Evolutionary conservation across 139 green algal genomes (phyloP).

Genomic region (Closterium sp.): DNA sequence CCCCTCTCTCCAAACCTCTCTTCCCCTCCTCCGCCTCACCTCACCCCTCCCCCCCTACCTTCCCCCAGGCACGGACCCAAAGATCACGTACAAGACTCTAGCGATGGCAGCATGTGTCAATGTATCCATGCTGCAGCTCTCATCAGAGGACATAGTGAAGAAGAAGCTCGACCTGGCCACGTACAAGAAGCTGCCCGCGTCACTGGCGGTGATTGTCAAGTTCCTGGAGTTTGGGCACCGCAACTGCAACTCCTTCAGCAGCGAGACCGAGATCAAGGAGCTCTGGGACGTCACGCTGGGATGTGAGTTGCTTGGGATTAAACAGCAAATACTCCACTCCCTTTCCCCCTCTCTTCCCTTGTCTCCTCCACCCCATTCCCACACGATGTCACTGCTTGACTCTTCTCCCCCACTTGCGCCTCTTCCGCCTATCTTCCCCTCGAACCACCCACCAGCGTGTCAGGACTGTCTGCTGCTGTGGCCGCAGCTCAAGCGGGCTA

Average conservation of each 20-base stretch:
- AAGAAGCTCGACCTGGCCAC: slow-evolving; percentile 2
- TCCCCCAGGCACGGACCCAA: neutral
- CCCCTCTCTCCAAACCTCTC: neutral
- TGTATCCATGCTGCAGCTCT: neutral
- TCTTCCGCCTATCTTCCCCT: neutral
- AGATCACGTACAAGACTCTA: slow-evolving; percentile 2
- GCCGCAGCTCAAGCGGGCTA: neutral
- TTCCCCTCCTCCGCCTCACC: neutral
- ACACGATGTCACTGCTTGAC: neutral
- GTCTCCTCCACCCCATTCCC: neutral
- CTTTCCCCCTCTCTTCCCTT: neutral
- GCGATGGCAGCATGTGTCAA: neutral
- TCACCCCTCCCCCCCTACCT: neutral
- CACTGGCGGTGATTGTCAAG: neutral
- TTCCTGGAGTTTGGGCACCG: slow-evolving; percentile 9
- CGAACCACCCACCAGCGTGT: neutral
- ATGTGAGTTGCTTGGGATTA: neutral
- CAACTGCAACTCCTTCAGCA: neutral
- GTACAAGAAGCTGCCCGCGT: neutral
- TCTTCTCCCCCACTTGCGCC: neutral
- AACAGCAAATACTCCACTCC: neutral
- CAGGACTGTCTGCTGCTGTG: neutral
- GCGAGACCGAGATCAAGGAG: slow-evolving; percentile 8
- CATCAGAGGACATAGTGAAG: neutral
- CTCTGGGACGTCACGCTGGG: neutral